These are phyloP conservation scores for Pestalotiopsis sp. DNA, from an alignment of 2,329 filamentous ascomycete genomes.

Conservation along the genomic window DNA sequence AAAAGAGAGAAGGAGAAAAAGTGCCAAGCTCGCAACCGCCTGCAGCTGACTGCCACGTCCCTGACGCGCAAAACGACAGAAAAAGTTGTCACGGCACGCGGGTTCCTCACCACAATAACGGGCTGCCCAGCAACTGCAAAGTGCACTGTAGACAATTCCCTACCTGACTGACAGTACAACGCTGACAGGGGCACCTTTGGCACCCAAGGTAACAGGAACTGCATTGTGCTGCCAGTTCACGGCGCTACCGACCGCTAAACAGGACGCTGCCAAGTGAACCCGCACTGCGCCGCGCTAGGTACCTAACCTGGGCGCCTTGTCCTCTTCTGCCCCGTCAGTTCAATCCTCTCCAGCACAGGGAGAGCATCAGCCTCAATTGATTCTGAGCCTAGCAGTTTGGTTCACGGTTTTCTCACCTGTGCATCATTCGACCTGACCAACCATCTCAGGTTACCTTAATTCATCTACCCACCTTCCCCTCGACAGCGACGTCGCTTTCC, in stretches of 20 bases:
- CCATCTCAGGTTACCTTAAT: conserved; percentile 2
- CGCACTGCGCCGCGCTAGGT: background rate
- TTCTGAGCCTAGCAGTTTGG: conserved; percentile 3
- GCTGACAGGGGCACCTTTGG: background rate
- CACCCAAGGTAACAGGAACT: background rate
- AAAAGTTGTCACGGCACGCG: background rate
- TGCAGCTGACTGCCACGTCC: background rate
- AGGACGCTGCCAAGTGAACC: background rate
- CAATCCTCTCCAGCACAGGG: background rate
- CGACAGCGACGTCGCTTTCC: conserved; percentile 8
- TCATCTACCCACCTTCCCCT: background rate
- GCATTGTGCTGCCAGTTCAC: background rate
- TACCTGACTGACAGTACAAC: background rate
- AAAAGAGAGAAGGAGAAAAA: background rate
- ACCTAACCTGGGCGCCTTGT: background rate
- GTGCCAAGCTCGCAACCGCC: conserved; percentile 1
- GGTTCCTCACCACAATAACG: background rate
- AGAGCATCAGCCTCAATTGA: conserved; percentile 7
- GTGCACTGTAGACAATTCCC: background rate
- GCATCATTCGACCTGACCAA: conserved; percentile 9
- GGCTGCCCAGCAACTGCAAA: background rate
- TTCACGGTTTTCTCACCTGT: conserved; percentile 9
- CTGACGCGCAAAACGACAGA: background rate
- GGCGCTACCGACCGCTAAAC: background rate
- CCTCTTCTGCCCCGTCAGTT: background rate